phyloP scores from a whole-genome alignment of 441 rosid species.

The Flueggea neowawraea region DNA sequence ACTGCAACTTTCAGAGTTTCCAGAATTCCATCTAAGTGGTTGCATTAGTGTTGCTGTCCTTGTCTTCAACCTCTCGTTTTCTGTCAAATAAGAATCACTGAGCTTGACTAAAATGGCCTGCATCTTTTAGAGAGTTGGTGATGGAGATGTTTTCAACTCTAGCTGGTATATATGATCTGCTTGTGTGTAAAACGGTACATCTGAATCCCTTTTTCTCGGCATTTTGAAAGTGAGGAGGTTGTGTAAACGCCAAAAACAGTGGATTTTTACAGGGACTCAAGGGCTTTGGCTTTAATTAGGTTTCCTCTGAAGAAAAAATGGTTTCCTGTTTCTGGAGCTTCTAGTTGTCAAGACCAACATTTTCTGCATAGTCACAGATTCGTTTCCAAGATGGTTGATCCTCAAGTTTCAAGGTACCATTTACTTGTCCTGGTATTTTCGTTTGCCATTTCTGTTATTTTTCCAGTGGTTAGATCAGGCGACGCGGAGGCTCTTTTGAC shows the following conservation, averaged over 20 bases:
- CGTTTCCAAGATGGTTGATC: constrained; percentile 13
- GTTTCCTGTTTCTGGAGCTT: constrained; percentile 17
- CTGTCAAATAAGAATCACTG: not conserved
- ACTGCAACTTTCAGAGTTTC: constrained; percentile 10
- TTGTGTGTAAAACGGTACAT: constrained; percentile 12
- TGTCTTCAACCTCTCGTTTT: not conserved
- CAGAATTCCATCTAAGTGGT: constrained; percentile 4
- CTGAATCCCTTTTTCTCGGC: constrained; percentile 7
- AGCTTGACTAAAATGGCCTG: constrained; percentile 5
- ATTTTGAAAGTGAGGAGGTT: constrained; percentile 13
- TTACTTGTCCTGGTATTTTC: constrained; percentile 21
- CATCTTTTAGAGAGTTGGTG: not conserved
- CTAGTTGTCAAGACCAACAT: not conserved
- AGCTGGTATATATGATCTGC: not conserved
- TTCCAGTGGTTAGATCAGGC: constrained; percentile 42
- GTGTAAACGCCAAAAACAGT: constrained; percentile 8
- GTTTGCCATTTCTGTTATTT: constrained; percentile 27
- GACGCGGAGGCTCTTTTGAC: constrained; percentile 65
- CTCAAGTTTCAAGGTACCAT: constrained; percentile 29
- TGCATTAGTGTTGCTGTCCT: not conserved
- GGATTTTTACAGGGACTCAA: too few relatives aligned
- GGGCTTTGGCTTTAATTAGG: too few relatives aligned
- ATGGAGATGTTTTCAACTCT: constrained; percentile 6
- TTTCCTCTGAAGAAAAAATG: too few relatives aligned
- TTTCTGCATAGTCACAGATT: too few relatives aligned